phyloP scores from a whole-genome alignment of 108 stramenopile species.

The Stephanodiscus triporus region DNA sequence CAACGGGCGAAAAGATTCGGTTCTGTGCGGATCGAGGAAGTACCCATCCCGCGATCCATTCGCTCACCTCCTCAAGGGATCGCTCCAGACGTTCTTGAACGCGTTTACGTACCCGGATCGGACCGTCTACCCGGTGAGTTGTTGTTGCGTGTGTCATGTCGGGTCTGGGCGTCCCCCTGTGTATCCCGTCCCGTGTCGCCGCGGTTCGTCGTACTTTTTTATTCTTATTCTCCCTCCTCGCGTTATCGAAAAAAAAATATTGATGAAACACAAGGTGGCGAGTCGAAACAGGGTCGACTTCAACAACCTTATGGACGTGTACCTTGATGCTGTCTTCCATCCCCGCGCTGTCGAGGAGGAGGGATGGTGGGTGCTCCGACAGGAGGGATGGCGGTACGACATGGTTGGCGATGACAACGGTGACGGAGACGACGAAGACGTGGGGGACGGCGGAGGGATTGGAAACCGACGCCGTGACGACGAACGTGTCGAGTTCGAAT shows the following conservation, averaged over 20 bases:
- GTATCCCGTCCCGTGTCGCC: too few relatives aligned
- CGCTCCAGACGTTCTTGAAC: slow-evolving; percentile 93
- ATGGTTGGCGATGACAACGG: slow-evolving; percentile 42
- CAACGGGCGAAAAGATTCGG: slow-evolving; percentile 52
- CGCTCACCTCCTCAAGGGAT: slow-evolving; percentile 88
- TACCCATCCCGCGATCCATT: slow-evolving; percentile 95
- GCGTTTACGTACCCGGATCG: slow-evolving; percentile 95
- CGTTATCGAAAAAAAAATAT: slow-evolving; percentile 23
- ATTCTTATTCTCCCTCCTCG: too few relatives aligned
- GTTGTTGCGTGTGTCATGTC: too few relatives aligned
- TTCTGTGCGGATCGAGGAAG: slow-evolving; percentile 88
- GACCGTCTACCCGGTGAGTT: slow-evolving; percentile 86
- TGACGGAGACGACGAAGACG: slow-evolving; percentile 9
- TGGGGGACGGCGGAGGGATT: neutral
- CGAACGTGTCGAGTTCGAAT: slow-evolving; percentile 32
- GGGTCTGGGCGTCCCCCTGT: too few relatives aligned
- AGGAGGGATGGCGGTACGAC: slow-evolving; percentile 97
- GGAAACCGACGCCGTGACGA: neutral
- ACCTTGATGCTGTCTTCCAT: slow-evolving; percentile 92
- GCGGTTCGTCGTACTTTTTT: neutral
- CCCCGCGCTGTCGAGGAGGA: slow-evolving; percentile 78
- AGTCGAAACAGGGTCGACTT: slow-evolving; percentile 86
- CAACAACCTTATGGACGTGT: slow-evolving; percentile 81
- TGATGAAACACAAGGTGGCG: slow-evolving; percentile 25
- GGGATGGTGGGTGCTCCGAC: slow-evolving; percentile 76